phyloP scores from a whole-genome alignment of 1,284 basidiomycete genomes.

The Cutaneotrichosporon cutaneum region DNA sequence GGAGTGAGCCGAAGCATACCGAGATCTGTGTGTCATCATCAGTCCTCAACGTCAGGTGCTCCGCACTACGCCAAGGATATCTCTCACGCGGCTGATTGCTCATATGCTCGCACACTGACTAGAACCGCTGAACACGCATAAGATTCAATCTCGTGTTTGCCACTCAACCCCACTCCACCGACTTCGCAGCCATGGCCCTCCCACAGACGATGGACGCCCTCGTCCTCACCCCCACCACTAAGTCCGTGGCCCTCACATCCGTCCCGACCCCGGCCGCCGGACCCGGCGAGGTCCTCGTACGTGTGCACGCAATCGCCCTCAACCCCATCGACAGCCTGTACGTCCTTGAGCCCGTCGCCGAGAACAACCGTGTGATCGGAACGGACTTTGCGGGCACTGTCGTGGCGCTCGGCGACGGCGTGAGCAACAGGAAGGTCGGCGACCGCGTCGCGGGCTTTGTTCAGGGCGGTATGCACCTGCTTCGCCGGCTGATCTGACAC shows the following conservation, averaged over 20 bases:
- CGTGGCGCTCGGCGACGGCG: not conserved
- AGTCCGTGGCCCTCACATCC: not conserved
- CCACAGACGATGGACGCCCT: slow-evolving; percentile 8
- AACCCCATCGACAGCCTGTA: slow-evolving; percentile 21
- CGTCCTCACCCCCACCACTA: slow-evolving; percentile 1
- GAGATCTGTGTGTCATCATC: not conserved
- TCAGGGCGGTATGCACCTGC: slow-evolving; percentile 11
- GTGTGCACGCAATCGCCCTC: slow-evolving; percentile 19
- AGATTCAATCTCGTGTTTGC: too few relatives aligned
- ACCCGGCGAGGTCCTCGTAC: slow-evolving; percentile 11
- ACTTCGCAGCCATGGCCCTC: not conserved
- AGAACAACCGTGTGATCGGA: slow-evolving; percentile 15
- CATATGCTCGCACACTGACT: not conserved
- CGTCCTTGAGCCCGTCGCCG: slow-evolving; percentile 6
- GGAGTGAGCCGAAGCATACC: too few relatives aligned
- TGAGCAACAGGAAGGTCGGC: not conserved
- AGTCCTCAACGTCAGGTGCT: not conserved
- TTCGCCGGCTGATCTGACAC: not conserved
- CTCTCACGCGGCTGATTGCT: not conserved
- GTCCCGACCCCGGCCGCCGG: slow-evolving; percentile 2
- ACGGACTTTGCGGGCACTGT: slow-evolving; percentile 22
- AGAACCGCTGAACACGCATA: not conserved
- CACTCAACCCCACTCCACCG: not conserved
- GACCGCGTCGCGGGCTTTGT: slow-evolving; percentile 16
- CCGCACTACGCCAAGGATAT: not conserved